Evolutionary conservation across 169 alveolate species (phyloP), one percentile per base, ranked within the genome.

Genomic region (Plasmodium knowlesi): DNA sequence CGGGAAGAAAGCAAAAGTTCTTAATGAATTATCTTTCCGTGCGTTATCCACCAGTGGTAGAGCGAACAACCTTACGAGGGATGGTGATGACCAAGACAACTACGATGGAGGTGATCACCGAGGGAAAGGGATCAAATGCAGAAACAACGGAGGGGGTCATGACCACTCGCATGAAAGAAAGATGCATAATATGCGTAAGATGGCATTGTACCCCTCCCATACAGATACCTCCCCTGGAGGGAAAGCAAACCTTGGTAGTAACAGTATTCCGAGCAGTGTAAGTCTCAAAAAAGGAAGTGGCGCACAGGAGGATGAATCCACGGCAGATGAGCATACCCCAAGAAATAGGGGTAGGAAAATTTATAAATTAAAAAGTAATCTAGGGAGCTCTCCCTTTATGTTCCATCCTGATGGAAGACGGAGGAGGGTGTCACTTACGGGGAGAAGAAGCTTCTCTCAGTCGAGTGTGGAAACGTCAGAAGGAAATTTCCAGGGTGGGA

Each of bases 241-340:
- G 2, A 80, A 80, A 80, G n/a, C 14, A 22, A 67, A 80, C 71
- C 53, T 34, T 12, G 5, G 12, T 9, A 80, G 72, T 46, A 41
- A 19, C 34, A 80, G 85, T 30, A 34, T 41, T 80, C 30, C 22
- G 4, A 80, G 85, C 34, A 34, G 57, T 37, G 8, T 46, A 19
- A 80, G 85, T 25, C 57, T 80, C 6, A 80, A 80, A 46, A 80
- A 80, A 8, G 67, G 57, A 80, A 80, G 37, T 37, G 57, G 16
- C 22, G n/a, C 71, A 41, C 37, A 70, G 53, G 73, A 39, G 32
- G 61, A 39, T 41, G 54, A 41, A 46, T 39, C 61, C 10, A 19
- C 71, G 25, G 22, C 61, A 2, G 41, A 50, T 41, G 43, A 16
- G 8, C 54, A 80, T n/a, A 80, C 16, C 16, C 76, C 76, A 8